Evolutionary conservation across 768 basidiomycete species (phyloP), one percentile per base, ranked within the genome.

Genomic region (Porphyrellus cyaneotinctus): DNA sequence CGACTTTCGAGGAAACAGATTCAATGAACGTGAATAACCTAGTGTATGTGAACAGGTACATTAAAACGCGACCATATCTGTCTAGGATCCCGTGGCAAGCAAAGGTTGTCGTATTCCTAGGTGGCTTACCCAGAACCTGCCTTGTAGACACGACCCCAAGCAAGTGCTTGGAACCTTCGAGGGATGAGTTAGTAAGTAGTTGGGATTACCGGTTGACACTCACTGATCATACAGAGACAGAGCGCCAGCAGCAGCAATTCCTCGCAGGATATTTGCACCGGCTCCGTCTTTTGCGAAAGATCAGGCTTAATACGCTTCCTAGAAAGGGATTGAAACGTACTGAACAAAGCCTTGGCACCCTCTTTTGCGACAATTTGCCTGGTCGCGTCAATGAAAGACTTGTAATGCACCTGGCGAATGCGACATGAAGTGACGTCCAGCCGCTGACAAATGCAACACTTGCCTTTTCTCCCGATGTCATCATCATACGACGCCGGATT

Each of bases 141-240:
- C 33, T 75, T 73, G 72, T 82, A 82, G 60, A 80, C 81, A 63
- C 75, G 79, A 57, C 80, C 80, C 72, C 78, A 81, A 62, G 78
- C 62, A 41, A 74, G 67, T 61, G 76, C 76, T 70, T 84, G 82
- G 64, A 82, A 72, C 39, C 68, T 70, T 43, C 11, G 28, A 47
- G 2, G 32, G 43, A 30, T 47, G 43, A 61, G 35, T 22, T 22
- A 1, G 26, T 31, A 37, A 24, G 47, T 17, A 18, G 7, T 35
- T 22, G 22, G 32, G 23, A 44, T 10, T 12, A 9, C 9, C 32
- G 17, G 6, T 32, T 6, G 28, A 30, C 20, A 53, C 65, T 58
- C 45, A 74, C 75, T 83, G 79, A 72, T 84, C 83, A 72, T 84
- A 84, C 47, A 84, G 64, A 26, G 83, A 81, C 61, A 84, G 67